A percentile compares a stretch with the other conserved stretches of the same genome.
Evolutionary conservation across 2,329 filamentous ascomycete genomes (phyloP).

Genomic region (Aspergillus sp.): DNA sequence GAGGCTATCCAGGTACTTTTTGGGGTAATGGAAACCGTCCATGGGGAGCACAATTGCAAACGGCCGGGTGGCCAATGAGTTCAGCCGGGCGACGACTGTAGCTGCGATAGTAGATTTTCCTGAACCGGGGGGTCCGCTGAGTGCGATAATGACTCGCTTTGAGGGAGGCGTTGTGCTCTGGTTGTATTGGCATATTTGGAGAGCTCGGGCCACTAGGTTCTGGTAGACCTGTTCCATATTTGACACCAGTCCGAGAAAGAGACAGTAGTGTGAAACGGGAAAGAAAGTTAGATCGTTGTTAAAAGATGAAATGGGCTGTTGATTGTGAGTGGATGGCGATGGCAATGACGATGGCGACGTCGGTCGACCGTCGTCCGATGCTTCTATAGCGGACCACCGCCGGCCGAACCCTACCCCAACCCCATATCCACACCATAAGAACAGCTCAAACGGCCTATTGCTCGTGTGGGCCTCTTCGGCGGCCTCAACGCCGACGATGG

Average conservation of each 20-base stretch:
- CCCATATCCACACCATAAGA: no score
- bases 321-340: neutral
- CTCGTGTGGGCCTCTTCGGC: no score
- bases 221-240: neutral
- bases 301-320: no score
- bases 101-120: conserved; percentile 7
- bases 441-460: no score
- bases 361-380: neutral
- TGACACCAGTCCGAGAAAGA: no score
- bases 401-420: no score
- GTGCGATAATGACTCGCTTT: neutral
- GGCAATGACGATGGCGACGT: neutral
- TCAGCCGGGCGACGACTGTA: neutral
- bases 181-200: neutral
- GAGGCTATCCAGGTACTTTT: neutral
- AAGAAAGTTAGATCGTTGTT: no score
- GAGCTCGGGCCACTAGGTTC: neutral
- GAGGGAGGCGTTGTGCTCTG: neutral
- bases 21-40: conserved; percentile 5
- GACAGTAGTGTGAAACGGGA: no score
- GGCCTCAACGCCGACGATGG: no score
- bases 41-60: conserved; percentile 3
- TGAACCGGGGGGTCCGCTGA: neutral
- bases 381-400: no score
- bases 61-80: neutral